Percentiles rank a stretch among this genome's conserved stretches.
phyloP scores from a whole-genome alignment of 139 green algal species.

The Asterochloris erici region DNA sequence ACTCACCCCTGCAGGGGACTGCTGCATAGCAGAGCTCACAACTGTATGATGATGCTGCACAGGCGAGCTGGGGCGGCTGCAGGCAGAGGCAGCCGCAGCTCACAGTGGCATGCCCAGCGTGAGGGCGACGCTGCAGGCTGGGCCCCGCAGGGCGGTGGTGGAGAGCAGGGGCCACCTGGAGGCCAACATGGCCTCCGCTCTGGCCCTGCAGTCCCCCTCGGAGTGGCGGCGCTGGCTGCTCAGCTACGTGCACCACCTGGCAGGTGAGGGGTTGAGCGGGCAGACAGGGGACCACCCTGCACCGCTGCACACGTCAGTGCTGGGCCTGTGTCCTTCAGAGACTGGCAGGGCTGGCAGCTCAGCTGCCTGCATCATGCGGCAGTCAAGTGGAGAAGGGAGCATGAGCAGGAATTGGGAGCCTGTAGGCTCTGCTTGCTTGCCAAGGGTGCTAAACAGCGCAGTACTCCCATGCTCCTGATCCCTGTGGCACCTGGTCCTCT shows the following conservation, averaged over 20 bases:
- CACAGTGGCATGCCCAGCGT: slow-evolving; percentile 2
- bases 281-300: too few relatives aligned
- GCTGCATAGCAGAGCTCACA: too few relatives aligned
- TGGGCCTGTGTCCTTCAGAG: neutral
- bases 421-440: too few relatives aligned
- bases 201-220: slow-evolving; percentile 34
- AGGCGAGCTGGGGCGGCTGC: slow-evolving; percentile 46
- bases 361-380: neutral
- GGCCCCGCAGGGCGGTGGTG: neutral
- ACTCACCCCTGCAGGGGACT: slow-evolving; percentile 11
- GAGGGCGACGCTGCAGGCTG: neutral
- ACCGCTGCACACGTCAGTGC: neutral
- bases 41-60: neutral
- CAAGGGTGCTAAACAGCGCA: too few relatives aligned
- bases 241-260: slow-evolving; percentile 50
- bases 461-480: too few relatives aligned
- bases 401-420: too few relatives aligned
- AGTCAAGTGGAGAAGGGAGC: neutral
- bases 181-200: slow-evolving; percentile 50
- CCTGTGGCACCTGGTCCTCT: too few relatives aligned
- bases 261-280: neutral
- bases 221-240: slow-evolving; percentile 63
- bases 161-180: slow-evolving; percentile 44
- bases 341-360: neutral
- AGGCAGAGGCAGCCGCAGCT: slow-evolving; percentile 25